A percentile compares a stretch with the other conserved stretches of the same genome.
phyloP scores from a whole-genome alignment of 2,329 filamentous ascomycete genomes.

The Colletotrichum sp. region DNA sequence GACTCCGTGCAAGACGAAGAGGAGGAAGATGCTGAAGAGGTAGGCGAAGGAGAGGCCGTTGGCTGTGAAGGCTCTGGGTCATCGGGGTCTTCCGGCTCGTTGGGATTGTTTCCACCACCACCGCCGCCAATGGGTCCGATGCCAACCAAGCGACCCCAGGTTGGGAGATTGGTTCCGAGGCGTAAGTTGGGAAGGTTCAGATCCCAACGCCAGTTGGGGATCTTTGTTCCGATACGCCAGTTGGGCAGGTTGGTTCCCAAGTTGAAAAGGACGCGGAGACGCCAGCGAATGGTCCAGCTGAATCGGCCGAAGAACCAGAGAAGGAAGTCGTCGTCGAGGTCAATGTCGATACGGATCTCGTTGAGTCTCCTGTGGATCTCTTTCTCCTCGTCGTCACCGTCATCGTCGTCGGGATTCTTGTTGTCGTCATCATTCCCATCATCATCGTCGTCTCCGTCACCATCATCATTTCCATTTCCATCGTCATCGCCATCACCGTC shows the following conservation, averaged over 20 bases:
- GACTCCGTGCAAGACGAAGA: conserved; percentile 7
- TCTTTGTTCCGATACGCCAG: background rate
- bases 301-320: background rate
- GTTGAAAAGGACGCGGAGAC: background rate
- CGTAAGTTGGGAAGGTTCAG: background rate
- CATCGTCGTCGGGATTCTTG: background rate
- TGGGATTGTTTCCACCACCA: background rate
- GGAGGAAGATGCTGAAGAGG: background rate
- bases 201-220: background rate
- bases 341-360: background rate
- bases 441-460: background rate
- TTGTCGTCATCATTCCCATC: background rate
- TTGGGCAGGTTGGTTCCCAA: background rate
- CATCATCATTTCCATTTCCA: background rate
- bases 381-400: background rate
- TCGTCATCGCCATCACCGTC: background rate
- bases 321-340: background rate
- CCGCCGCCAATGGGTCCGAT: background rate
- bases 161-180: background rate
- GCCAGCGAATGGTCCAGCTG: background rate
- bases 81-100: background rate
- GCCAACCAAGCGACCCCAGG: background rate
- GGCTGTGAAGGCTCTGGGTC: background rate
- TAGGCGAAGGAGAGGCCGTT: background rate
- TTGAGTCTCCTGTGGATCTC: background rate